Evolutionary conservation across 2,329 filamentous ascomycete genomes (phyloP).

Genomic region (Orbilia quercus): DNA sequence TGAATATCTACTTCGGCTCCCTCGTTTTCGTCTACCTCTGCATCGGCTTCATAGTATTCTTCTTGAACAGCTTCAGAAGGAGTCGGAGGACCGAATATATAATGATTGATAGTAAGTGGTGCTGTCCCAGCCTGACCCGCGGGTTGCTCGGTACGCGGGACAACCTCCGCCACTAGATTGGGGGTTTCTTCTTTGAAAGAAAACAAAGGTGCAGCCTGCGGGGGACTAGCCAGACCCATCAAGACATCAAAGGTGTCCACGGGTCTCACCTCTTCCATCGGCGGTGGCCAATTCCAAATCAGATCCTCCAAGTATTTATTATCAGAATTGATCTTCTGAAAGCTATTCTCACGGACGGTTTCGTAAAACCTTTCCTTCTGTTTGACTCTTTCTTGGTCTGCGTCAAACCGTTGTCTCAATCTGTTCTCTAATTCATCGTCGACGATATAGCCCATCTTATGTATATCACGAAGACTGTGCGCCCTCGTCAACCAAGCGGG

Average conservation of each 20-base stretch:
- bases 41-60: background rate
- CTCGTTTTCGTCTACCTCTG: background rate
- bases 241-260: constrained; percentile 2
- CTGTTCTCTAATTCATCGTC: constrained; percentile 8
- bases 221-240: background rate
- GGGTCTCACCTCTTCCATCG: background rate
- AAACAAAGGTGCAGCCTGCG: background rate
- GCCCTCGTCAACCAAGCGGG: background rate
- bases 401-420: background rate
- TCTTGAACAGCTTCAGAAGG: background rate
- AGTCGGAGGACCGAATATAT: background rate
- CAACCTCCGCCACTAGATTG: background rate
- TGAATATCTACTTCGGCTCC: background rate
- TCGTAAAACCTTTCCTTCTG: constrained; percentile 22
- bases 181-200: background rate
- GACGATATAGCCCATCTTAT: constrained; percentile 25
- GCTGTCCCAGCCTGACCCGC: no score
- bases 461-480: constrained; percentile 1
- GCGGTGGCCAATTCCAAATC: constrained; percentile 6
- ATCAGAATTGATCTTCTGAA: background rate
- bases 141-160: no score
- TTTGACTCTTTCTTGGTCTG: background rate
- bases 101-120: no score
- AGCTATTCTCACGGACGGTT: background rate
- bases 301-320: constrained; percentile 18